Conservation (phyloP, 148 eudicot species). For the Pouteria glomerata region DNA sequence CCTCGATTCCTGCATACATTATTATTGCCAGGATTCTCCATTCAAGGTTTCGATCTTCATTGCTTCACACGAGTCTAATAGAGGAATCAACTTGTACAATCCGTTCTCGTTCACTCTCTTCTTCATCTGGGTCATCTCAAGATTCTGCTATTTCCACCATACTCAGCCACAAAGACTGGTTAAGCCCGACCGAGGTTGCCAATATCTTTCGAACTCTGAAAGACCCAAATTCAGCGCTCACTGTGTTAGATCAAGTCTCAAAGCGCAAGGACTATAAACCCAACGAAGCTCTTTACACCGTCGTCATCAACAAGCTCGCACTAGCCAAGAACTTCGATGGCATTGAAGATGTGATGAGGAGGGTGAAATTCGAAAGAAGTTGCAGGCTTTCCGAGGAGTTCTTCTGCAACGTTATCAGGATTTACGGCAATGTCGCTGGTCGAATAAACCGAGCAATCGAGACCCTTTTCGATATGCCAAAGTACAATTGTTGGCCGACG, state of each 20-base stretch:
- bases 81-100: background rate
- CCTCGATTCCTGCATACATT: background rate
- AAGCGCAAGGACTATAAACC: constrained; percentile 75
- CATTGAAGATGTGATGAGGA: constrained; percentile 46
- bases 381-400: constrained; percentile 64
- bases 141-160: constrained; percentile 17
- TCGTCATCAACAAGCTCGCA: constrained; percentile 50
- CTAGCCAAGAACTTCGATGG: constrained; percentile 46
- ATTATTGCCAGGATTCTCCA: background rate
- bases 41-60: constrained; percentile 8
- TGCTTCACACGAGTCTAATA: background rate
- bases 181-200: constrained; percentile 57
- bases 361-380: constrained; percentile 45
- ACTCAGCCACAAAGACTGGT: constrained; percentile 68
- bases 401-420: constrained; percentile 56
- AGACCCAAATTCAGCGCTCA: constrained; percentile 47
- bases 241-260: constrained; percentile 46
- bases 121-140: constrained; percentile 17
- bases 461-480: constrained; percentile 70
- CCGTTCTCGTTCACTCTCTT: constrained; percentile 15
- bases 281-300: constrained; percentile 57
- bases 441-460: constrained; percentile 50
- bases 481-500: constrained; percentile 60
- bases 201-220: constrained; percentile 46
- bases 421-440: constrained; percentile 69